Percentiles rank a stretch among this genome's conserved stretches.
Evolutionary conservation across 495 filamentous ascomycete genomes (phyloP).

Genomic region (Xylaria acuta): DNA sequence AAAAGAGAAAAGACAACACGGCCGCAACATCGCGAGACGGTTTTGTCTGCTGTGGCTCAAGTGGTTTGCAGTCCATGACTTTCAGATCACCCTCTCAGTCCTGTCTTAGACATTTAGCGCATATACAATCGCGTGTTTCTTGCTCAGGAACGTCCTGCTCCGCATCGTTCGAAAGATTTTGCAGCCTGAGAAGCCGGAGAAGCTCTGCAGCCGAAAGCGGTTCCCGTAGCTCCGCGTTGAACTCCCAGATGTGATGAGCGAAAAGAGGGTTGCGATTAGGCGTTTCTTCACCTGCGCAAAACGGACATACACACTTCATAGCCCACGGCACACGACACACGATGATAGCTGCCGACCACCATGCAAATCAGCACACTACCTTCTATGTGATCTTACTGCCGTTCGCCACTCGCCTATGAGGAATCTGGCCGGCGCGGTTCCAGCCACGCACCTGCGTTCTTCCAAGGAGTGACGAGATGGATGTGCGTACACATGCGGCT

Average conservation of each 20-base stretch:
- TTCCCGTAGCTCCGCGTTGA: background rate
- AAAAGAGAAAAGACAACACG: background rate
- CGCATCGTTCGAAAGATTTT: background rate
- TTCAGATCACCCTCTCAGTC: background rate
- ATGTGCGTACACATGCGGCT: background rate
- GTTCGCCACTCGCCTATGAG: background rate
- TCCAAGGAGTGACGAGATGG: background rate
- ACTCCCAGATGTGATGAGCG: background rate
- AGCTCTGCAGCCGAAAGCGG: background rate
- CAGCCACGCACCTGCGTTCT: background rate
- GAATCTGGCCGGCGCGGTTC: background rate
- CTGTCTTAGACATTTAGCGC: slow-evolving; percentile 18
- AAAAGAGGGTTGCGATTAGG: background rate
- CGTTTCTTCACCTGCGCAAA: background rate
- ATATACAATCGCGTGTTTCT: background rate
- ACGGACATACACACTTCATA: background rate
- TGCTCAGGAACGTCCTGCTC: background rate
- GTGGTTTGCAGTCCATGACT: background rate
- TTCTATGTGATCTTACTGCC: background rate
- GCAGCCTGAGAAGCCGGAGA: background rate
- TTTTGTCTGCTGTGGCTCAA: slow-evolving; percentile 2
- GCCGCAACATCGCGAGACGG: slow-evolving; percentile 19
- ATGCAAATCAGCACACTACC: background rate
- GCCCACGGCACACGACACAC: background rate
- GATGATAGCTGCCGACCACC: background rate